Base-by-base conservation (phyloP, 139 green algal species). In the Yamagishiella unicocca region DNA sequence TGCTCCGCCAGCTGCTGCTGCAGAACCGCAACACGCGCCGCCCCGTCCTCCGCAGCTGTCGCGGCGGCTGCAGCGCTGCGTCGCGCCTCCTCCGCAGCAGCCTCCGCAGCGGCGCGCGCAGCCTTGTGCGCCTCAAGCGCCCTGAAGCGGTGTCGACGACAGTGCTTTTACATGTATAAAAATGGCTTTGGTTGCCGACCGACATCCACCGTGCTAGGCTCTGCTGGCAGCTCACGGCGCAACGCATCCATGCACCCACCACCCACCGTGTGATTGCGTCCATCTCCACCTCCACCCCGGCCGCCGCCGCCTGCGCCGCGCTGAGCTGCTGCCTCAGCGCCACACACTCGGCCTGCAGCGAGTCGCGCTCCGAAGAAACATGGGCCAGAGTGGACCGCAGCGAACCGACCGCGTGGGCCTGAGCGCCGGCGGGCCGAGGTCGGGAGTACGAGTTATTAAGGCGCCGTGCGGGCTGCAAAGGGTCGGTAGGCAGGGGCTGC, bases 101-200 rank as follows among this genome's bases (percentile, higher is more conserved):
- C 84, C 35, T 85, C 58, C 25, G 76, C 45, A 0, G 84, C 74
- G 25, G 74, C 62, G 21, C 72, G 67, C 1, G 84, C 76, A 6
- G 62, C 67, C 45, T 89, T 89, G n/a, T 85, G 73, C 33, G 77
- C 43, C 43, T 84, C 74, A 31, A 85, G 45, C 5, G 74, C 62
- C n/a, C 80, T 86, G 79, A 17, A n/a, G n/a, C n/a, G n/a, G n/a
- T n/a, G n/a, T n/a, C n/a, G n/a, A n/a, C n/a, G n/a, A n/a, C n/a
- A n/a, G n/a, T n/a, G n/a, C n/a, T n/a, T n/a, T n/a, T n/a, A n/a
- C n/a, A n/a, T n/a, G n/a, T n/a, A n/a, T n/a, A n/a, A n/a, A n/a
- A n/a, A n/a, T n/a, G n/a, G n/a, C n/a, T n/a, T n/a, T n/a, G n/a
- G n/a, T n/a, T n/a, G n/a, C n/a, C n/a, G n/a, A n/a, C n/a, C n/a